Evolutionary conservation across 371 early-diverging fungal species (phyloP).

Genomic region (Mucor mucedo): DNA sequence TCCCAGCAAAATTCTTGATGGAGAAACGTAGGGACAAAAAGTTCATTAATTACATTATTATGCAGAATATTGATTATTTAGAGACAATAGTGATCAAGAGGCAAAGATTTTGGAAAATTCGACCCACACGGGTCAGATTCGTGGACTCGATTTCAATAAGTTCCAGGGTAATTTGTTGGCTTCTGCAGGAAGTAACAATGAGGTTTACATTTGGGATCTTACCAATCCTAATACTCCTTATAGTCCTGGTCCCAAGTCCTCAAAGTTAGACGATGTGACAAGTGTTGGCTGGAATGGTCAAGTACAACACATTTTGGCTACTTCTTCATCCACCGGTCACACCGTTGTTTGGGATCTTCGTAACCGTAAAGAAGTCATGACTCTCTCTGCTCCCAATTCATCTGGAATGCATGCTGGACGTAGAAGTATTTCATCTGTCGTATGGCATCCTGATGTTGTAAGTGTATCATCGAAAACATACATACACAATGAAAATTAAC

Average conservation of each 20-base stretch:
- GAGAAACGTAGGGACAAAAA: constrained; percentile 48
- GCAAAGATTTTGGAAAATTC: constrained; percentile 71
- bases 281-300: constrained; percentile 93
- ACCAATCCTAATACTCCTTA: constrained; percentile 84
- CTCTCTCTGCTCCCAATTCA: constrained; percentile 69
- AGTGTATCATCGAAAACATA: constrained; percentile 5
- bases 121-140: constrained; percentile 87
- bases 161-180: constrained; percentile 87
- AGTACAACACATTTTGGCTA: constrained; percentile 92
- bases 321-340: constrained; percentile 88
- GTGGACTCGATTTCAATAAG: constrained; percentile 91
- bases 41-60: background rate
- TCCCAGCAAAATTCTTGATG: constrained; percentile 74
- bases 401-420: constrained; percentile 51
- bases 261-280: constrained; percentile 87
- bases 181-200: constrained; percentile 90
- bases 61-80: background rate
- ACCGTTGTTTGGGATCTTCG: constrained; percentile 96
- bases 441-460: constrained; percentile 95
- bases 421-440: constrained; percentile 83
- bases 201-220: constrained; percentile 95
- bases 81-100: constrained; percentile 33
- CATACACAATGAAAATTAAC: too few relatives aligned
- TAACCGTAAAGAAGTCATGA: constrained; percentile 84
- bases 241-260: constrained; percentile 84